Evolutionary conservation across 2,329 filamentous ascomycete genomes (phyloP).

Genomic region (Penicillium italicum): DNA sequence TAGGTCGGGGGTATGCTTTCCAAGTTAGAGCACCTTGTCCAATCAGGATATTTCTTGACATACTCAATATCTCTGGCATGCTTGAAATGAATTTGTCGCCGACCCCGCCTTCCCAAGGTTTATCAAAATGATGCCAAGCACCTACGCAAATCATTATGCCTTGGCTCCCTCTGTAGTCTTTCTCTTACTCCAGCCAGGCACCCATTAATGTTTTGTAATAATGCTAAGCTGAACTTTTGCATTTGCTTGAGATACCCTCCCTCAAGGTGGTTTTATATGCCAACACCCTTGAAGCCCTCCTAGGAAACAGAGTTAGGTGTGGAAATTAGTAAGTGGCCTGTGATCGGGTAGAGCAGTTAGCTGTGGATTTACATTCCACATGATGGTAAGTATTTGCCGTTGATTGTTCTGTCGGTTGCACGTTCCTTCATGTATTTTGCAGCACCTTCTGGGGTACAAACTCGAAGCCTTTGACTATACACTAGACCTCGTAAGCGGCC

Average conservation of each 20-base stretch:
- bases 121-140: background rate
- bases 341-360: background rate
- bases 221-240: background rate
- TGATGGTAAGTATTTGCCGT: background rate
- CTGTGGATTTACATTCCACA: background rate
- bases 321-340: background rate
- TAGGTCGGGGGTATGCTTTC: background rate
- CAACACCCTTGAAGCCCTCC: background rate
- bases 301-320: background rate
- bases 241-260: background rate
- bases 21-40: too few species aligned
- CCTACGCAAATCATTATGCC: background rate
- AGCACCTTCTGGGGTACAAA: conserved; percentile 16
- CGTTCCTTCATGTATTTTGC: background rate
- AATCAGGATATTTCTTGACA: background rate
- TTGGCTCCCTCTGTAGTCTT: background rate
- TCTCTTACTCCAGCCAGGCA: background rate
- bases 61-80: background rate
- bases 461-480: conserved; percentile 15
- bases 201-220: background rate
- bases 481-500: conserved; percentile 9
- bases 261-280: background rate
- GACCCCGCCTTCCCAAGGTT: background rate
- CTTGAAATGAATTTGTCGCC: background rate
- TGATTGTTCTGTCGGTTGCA: background rate